Base-by-base conservation (phyloP, 208 protist genomes). In the Trypanosoma platydactyli region DNA sequence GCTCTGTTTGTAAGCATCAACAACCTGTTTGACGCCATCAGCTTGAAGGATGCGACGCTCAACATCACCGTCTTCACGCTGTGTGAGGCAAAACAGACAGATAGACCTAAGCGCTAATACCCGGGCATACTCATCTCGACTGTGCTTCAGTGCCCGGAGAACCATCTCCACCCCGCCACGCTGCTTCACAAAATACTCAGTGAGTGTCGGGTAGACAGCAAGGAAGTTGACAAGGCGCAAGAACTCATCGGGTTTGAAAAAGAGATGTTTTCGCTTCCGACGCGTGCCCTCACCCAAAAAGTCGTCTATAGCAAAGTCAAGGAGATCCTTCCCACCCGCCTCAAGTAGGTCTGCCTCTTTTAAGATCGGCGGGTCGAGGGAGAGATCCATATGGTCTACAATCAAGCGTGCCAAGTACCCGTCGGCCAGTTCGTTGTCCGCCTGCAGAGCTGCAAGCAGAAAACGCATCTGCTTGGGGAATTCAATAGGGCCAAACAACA, bases 381-480 rank as follows among this genome's bases (percentile, higher is more conserved):
- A 88, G 46, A 96, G 77, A 64, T 96, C 91, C 84, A 94, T 92
- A 77, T 91, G 70, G 58, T 96, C 91, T 13, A 92, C 80, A 5
- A 96, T 56, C 18, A 96, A 64, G 55, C 91, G 91, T 15, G 91
- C 87, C 22, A 96, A 64, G 65, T 96, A 96, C 30, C 91, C 88
- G 57, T 96, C 91, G 12, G 88, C 91, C 16, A 94, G 67, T 72
- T 96, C 91, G 56, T 94, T 96, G 68, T 96, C 91, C 1, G 84
- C 81, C 65, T 79, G 83, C 40, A 96, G 79, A 13, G 91, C 91
- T 5, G 86, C 86, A 5, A 94, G 62, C n/a, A 94, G 65, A 68
- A 96, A 96, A 22, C 79, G 83, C 91, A 96, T 94, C 70, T 96
- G 91, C 73, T 94, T 79, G 1, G 83, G 35, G 41, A 94, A 92